phyloP scores from a whole-genome alignment of 345 rosid genomes.

The Psidium guajava region DNA sequence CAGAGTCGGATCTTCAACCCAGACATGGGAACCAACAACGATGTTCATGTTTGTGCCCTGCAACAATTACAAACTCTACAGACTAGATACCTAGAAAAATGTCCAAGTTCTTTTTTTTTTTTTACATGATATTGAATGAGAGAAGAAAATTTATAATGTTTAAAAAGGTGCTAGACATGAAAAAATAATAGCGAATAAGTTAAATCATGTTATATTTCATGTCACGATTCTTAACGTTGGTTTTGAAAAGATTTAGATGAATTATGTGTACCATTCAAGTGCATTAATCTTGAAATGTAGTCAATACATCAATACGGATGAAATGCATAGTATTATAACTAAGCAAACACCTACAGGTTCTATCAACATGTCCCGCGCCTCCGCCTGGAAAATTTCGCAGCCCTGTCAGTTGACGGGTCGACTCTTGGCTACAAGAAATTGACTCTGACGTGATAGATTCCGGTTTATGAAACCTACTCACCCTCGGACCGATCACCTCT shows the following conservation, averaged over 20 bases:
- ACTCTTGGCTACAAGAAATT: not conserved
- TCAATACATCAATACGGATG: not conserved
- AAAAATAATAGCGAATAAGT: not conserved
- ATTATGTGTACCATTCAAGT: not conserved
- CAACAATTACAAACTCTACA: not conserved
- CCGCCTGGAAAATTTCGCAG: not conserved
- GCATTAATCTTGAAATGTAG: not conserved
- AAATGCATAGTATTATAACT: not conserved
- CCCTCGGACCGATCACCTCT: not conserved
- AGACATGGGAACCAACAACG: conserved; percentile 51
- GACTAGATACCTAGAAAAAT: not conserved
- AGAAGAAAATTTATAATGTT: not conserved
- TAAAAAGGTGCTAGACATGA: not conserved
- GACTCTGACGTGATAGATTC: not conserved
- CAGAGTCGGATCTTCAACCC: conserved; percentile 55
- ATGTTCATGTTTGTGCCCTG: conserved; percentile 33
- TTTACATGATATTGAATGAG: not conserved
- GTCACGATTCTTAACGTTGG: not conserved
- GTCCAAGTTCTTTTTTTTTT: not conserved
- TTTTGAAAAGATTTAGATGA: not conserved
- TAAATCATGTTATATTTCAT: not conserved
- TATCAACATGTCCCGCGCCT: not conserved
- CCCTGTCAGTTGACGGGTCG: not conserved
- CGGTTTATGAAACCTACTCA: not conserved
- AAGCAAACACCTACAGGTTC: not conserved